A percentile compares a stretch with the other conserved stretches of the same genome.
Conservation (phyloP, 1,284 basidiomycete species). For the Entoloma clypeatum region DNA sequence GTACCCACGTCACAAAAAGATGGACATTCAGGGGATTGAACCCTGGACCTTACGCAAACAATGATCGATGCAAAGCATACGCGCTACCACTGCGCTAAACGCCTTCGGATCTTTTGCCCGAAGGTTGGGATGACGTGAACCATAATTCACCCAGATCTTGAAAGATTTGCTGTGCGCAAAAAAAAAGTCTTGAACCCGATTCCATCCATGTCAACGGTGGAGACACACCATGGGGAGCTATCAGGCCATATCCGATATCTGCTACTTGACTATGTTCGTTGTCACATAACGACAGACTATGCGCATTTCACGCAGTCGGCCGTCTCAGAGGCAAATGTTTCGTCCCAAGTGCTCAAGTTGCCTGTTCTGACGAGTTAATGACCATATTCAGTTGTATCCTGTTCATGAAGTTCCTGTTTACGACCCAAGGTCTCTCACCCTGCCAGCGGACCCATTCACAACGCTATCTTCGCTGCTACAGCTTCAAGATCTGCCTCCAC, state of each 20-base stretch:
- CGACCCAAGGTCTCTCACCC: slow-evolving; percentile 46
- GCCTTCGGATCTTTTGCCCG: too few species aligned
- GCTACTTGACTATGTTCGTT: slow-evolving; percentile 48
- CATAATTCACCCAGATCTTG: too few species aligned
- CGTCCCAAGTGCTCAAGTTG: slow-evolving; percentile 17
- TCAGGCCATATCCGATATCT: slow-evolving; percentile 47
- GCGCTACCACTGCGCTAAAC: slow-evolving; percentile 28
- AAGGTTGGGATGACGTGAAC: too few species aligned
- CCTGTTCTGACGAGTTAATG: slow-evolving; percentile 1
- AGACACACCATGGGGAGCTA: too few species aligned
- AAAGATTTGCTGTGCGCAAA: too few species aligned
- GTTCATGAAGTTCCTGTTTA: slow-evolving; percentile 40
- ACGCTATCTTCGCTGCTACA: slow-evolving; percentile 32
- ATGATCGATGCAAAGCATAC: slow-evolving; percentile 22
- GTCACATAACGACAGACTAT: slow-evolving; percentile 55
- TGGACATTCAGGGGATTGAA: slow-evolving; percentile 20
- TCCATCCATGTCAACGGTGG: too few species aligned
- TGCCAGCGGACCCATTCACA: slow-evolving; percentile 49
- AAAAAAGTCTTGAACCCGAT: too few species aligned
- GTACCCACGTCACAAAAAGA: too few species aligned
- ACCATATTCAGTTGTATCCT: slow-evolving; percentile 38
- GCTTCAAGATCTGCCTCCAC: slow-evolving; percentile 32
- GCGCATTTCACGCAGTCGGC: slow-evolving; percentile 48
- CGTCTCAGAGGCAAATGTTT: slow-evolving; percentile 46
- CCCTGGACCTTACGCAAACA: slow-evolving; percentile 18